Evolutionary conservation across 1,284 basidiomycete genomes (phyloP).

Genomic region (Ceratobasidium sp.): DNA sequence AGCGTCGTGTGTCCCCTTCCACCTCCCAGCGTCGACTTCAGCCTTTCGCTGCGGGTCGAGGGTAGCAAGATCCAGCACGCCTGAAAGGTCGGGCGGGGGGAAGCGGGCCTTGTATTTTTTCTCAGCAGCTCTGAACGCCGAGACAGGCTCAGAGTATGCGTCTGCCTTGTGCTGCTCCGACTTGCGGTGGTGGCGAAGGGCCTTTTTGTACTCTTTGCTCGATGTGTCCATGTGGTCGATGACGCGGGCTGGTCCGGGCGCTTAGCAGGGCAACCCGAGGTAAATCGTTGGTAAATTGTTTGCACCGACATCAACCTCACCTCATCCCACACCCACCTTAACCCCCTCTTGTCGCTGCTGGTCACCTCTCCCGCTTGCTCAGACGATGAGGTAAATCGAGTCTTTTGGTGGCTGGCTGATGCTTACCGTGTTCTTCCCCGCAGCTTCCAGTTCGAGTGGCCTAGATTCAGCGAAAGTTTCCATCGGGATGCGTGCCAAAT

Average conservation of each 20-base stretch:
- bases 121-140: conserved; percentile 77
- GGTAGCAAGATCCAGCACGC: conserved; percentile 72
- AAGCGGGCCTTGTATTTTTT: conserved; percentile 80
- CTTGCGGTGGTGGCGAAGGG: conserved; percentile 56
- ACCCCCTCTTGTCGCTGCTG: not conserved
- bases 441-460: conserved; percentile 83
- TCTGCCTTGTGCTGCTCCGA: conserved; percentile 58
- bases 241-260: conserved; percentile 10
- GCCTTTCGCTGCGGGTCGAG: conserved; percentile 55
- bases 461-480: conserved; percentile 94
- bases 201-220: conserved; percentile 71
- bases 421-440: not conserved
- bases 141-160: conserved; percentile 65
- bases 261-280: conserved; percentile 5
- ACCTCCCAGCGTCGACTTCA: conserved; percentile 61
- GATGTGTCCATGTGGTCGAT: conserved; percentile 21
- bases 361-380: conserved; percentile 10
- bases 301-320: not conserved
- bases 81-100: conserved; percentile 75
- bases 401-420: not conserved
- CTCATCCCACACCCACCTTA: conserved; percentile 14
- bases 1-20: conserved; percentile 61
- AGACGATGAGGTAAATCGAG: conserved; percentile 23
- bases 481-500: conserved; percentile 93
- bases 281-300: conserved; percentile 12